phyloP scores from a whole-genome alignment of 2,329 filamentous ascomycete genomes.

The Lomentospora prolificans region DNA sequence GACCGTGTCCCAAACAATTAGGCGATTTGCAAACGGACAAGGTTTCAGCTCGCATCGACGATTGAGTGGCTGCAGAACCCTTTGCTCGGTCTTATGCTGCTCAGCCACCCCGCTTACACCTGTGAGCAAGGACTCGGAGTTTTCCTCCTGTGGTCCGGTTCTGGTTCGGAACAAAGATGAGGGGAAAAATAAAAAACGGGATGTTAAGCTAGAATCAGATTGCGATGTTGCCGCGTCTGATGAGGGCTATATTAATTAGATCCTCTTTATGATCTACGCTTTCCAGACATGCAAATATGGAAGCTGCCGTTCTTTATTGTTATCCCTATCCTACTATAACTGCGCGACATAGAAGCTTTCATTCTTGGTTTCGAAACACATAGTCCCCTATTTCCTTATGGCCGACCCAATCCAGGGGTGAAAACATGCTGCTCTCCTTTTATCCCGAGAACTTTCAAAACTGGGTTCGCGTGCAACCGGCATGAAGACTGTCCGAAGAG shows the following conservation, averaged over 20 bases:
- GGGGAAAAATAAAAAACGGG: neutral
- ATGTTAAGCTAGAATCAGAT: neutral
- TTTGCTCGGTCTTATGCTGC: neutral
- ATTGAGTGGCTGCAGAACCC: neutral
- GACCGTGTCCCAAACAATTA: neutral
- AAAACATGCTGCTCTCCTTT: neutral
- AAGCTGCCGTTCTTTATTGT: neutral
- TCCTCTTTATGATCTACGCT: too few species aligned
- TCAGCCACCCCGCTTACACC: neutral
- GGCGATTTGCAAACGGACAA: neutral
- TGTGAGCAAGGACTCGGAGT: neutral
- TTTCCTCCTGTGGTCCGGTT: too few species aligned
- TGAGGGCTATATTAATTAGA: too few species aligned
- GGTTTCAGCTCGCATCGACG: neutral
- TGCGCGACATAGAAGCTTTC: neutral
- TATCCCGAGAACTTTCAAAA: neutral
- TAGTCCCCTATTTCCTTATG: neutral
- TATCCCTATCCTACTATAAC: neutral
- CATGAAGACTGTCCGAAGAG: too few species aligned
- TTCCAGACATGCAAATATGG: neutral
- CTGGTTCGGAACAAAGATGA: too few species aligned
- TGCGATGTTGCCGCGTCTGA: neutral
- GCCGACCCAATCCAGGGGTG: too few species aligned
- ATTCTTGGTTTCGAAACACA: neutral
- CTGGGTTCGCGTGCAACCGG: neutral